A percentile compares a stretch with the other conserved stretches of the same genome.
These are phyloP conservation scores for Fusarium sp. DNA, from an alignment of 2,329 filamentous ascomycete genomes.

Conservation along the genomic window DNA sequence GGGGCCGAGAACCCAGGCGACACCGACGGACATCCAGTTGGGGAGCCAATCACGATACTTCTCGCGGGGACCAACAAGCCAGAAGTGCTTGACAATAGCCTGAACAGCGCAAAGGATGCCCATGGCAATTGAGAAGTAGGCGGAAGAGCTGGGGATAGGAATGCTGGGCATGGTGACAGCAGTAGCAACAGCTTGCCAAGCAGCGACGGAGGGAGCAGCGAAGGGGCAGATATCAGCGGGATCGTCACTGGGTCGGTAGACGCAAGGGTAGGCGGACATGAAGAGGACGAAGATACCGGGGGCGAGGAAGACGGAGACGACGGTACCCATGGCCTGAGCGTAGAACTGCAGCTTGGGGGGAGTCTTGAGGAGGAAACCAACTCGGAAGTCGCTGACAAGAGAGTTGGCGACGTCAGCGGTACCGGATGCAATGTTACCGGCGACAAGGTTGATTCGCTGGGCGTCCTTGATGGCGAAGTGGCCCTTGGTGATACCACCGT, in stretches of 20 bases:
- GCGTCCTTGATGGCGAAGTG: constrained; percentile 63
- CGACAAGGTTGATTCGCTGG: constrained; percentile 74
- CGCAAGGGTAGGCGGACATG: constrained; percentile 76
- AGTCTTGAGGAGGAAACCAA: constrained; percentile 75
- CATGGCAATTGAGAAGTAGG: constrained; percentile 69
- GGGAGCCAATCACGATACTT: constrained; percentile 70
- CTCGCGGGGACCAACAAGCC: constrained; percentile 62
- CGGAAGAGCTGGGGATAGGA: constrained; percentile 66
- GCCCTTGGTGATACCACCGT: constrained; percentile 72
- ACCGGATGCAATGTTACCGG: constrained; percentile 68
- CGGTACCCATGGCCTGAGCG: constrained; percentile 71
- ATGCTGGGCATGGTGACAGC: constrained; percentile 69
- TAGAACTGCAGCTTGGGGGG: constrained; percentile 75
- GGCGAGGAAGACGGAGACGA: constrained; percentile 75
- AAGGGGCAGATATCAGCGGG: constrained; percentile 64
- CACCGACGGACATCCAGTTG: constrained; percentile 72
- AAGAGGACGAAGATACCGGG: constrained; percentile 77
- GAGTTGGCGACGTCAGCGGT: constrained; percentile 66
- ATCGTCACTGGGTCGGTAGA: constrained; percentile 63
- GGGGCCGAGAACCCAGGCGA: constrained; percentile 69
- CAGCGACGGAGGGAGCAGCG: constrained; percentile 70
- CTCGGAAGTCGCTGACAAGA: constrained; percentile 73
- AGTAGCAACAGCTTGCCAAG: constrained; percentile 74
- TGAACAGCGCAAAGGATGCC: constrained; percentile 63
- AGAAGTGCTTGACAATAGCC: constrained; percentile 66